Evolutionary conservation across 768 basidiomycete species (phyloP), one percentile per base, ranked within the genome.

Genomic region (Tricholoma saponaceum): DNA sequence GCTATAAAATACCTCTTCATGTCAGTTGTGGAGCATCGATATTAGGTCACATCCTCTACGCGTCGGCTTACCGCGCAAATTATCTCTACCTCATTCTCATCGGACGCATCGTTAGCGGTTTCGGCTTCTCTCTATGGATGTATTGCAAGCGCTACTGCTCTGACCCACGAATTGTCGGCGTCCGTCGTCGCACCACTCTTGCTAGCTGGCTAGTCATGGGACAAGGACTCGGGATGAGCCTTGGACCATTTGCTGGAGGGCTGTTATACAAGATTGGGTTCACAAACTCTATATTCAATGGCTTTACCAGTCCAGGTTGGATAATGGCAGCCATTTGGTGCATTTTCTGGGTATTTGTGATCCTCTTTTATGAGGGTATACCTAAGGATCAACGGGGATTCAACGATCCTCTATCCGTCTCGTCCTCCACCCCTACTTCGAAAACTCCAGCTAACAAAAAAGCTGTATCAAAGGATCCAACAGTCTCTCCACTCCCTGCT

Each of bases 31-130:
- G 69, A 3, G 64, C 81, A 1, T 76, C 80, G 23, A 69, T 87
- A 51, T 47, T 84, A 18, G 87, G 86, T 0, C 79, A 84, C 60
- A 67, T 86, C 57, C 70, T 85, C 3, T 86, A 87, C 64, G 85
- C 79, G 13, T 67, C 82, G 30, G 87, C 87, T 0, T 89, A 86
- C 66, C 72, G 66, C 16, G 74, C 80, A 28, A 73, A 82, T 64
- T 84, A 75, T 66, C 79, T 89, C 10, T 88, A 89, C 67, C 74
- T 89, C 60, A 86, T 88, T 61, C 81, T 90, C 60, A 76, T 88
- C 32, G 86, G 85, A 5, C 84, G 87, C n/a, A 82, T 85, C 52
- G 79, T 87, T 28, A 76, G 74, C 33, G 86, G 87, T 1, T 63
- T 87, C 37, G 79, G 79, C 5, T 87, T 85, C 65, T 79, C 83